A percentile compares a stretch with the other conserved stretches of the same genome.
Conservation (phyloP, 148 eudicot genomes). For the Chenopodium suecicum region DNA sequence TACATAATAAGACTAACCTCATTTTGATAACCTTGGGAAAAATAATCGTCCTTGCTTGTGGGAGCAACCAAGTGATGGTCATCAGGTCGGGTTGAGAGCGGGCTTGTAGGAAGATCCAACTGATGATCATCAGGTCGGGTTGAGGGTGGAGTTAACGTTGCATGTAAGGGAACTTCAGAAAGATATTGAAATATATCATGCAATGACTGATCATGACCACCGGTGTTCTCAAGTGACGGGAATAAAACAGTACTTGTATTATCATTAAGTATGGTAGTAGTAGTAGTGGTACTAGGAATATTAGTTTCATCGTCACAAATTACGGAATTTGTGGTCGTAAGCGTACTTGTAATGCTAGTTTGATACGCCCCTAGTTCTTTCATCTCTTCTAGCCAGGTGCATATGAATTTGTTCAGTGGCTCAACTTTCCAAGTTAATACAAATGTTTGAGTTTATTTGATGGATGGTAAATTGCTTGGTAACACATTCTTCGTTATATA, state of each 20-base stretch:
- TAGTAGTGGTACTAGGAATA: not conserved
- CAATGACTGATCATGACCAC: not conserved
- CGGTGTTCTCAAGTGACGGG: not conserved
- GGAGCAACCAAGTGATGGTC: not conserved
- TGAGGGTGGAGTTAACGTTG: not conserved
- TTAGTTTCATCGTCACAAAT: not conserved
- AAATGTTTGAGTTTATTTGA: not conserved
- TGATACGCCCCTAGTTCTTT: not conserved
- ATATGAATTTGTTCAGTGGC: too few species aligned
- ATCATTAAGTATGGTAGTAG: too few species aligned
- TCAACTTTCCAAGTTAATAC: not conserved
- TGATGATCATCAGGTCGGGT: not conserved
- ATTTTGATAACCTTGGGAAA: not conserved
- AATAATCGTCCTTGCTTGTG: not conserved
- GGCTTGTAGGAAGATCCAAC: not conserved
- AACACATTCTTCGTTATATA: too few species aligned
- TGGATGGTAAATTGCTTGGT: not conserved
- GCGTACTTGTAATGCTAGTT: not conserved
- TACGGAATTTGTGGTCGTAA: not conserved
- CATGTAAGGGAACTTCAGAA: constrained; percentile 8
- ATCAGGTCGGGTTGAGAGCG: not conserved
- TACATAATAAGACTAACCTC: not conserved
- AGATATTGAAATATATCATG: constrained; percentile 13
- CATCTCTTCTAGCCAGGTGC: not conserved
- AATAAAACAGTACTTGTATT: not conserved